Conservation (phyloP, 805 yeast species). For the Pichia scutulata region DNA sequence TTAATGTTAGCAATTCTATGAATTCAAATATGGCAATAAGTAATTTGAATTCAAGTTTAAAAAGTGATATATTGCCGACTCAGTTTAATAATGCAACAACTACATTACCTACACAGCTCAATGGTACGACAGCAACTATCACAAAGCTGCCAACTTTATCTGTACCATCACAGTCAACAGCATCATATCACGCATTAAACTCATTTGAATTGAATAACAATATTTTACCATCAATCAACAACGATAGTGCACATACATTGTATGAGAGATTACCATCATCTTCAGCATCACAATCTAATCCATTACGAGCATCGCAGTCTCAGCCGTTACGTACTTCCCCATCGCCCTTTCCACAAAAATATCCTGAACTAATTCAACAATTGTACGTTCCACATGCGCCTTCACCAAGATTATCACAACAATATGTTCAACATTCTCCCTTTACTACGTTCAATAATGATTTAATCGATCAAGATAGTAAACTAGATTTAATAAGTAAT, state of each 20-base stretch:
- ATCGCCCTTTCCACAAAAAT: neutral
- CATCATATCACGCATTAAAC: neutral
- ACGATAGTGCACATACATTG: neutral
- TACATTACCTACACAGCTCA: neutral
- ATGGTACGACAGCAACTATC: neutral
- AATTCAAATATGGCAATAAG: neutral
- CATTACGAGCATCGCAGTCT: neutral
- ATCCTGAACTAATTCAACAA: neutral
- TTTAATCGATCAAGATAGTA: neutral
- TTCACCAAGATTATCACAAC: slow-evolving; percentile 2
- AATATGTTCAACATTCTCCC: neutral
- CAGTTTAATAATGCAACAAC: neutral
- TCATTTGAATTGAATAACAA: neutral
- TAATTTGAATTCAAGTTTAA: neutral
- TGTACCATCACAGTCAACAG: neutral
- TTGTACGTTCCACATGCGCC: neutral
- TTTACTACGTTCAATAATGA: neutral
- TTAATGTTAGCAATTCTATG: neutral
- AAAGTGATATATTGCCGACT: neutral
- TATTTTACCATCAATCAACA: neutral
- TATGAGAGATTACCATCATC: neutral
- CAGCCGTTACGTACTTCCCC: neutral
- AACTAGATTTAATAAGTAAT: neutral
- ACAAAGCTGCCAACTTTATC: neutral
- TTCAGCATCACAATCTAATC: neutral